phyloP scores from a whole-genome alignment of 2,329 filamentous ascomycete genomes.

The Xylaria sp. region DNA sequence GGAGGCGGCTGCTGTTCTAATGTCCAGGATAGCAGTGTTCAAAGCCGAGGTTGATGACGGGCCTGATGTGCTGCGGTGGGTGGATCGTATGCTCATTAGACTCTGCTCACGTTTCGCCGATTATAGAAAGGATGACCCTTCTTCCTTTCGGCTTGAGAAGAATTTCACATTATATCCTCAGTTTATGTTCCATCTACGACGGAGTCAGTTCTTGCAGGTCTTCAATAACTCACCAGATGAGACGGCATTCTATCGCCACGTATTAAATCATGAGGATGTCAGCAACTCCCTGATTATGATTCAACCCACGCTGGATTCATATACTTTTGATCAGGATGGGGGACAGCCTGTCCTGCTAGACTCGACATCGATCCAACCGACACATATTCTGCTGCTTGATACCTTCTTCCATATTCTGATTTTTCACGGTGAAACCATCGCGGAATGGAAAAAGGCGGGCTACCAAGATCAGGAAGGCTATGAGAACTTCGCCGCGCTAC shows the following conservation, averaged over 20 bases:
- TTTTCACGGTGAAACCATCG: slow-evolving; percentile 98
- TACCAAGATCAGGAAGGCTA: slow-evolving; percentile 99
- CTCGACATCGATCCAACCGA: slow-evolving; percentile 94
- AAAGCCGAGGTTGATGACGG: slow-evolving; percentile 99
- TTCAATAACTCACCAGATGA: slow-evolving; percentile 99
- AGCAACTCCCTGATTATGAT: slow-evolving; percentile 99
- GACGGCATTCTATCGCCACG: slow-evolving; percentile 98
- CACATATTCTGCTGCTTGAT: slow-evolving; percentile 92
- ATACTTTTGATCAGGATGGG: slow-evolving; percentile 95
- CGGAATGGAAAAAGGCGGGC: slow-evolving; percentile 96
- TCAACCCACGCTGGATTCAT: slow-evolving; percentile 95
- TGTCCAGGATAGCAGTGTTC: slow-evolving; percentile 99
- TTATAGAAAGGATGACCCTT: slow-evolving; percentile 97
- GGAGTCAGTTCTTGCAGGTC: slow-evolving; percentile 97
- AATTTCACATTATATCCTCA: slow-evolving; percentile 99
- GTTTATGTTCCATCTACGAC: slow-evolving; percentile 98
- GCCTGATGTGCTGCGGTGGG: slow-evolving; percentile 97
- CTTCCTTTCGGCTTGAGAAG: slow-evolving; percentile 96
- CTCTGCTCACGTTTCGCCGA: slow-evolving; percentile 97
- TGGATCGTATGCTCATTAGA: slow-evolving; percentile 97
- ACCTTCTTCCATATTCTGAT: slow-evolving; percentile 99
- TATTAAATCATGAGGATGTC: slow-evolving; percentile 96
- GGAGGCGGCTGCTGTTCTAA: slow-evolving; percentile 95
- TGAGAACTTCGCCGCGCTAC: slow-evolving; percentile 88
- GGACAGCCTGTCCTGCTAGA: slow-evolving; percentile 94